Conservation (phyloP, 2,329 filamentous ascomycete genomes). For the Remersonia thermophila region DNA sequence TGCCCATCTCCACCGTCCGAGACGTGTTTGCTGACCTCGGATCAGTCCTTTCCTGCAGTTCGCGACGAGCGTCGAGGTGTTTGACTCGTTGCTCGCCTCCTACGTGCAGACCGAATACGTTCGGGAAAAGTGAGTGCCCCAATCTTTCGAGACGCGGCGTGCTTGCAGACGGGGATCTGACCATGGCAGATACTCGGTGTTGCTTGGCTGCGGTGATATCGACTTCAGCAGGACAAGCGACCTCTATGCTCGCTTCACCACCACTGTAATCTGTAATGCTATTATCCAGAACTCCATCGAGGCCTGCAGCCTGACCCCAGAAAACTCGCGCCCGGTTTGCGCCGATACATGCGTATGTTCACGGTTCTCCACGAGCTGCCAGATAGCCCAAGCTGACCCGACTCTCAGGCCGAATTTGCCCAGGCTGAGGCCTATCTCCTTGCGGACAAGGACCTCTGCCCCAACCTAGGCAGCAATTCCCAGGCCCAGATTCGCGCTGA, state of each 20-base stretch:
- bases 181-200: constrained; percentile 57
- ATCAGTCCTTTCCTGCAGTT: constrained; percentile 70
- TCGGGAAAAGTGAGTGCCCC: constrained; percentile 63
- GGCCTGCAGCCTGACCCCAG: constrained; percentile 52
- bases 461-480: constrained; percentile 50
- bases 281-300: constrained; percentile 80
- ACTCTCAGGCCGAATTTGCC: constrained; percentile 60
- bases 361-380: not conserved
- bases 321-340: constrained; percentile 63
- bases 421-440: constrained; percentile 79
- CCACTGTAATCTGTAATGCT: constrained; percentile 81
- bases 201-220: constrained; percentile 69
- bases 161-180: not conserved
- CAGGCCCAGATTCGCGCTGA: constrained; percentile 76
- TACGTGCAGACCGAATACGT: constrained; percentile 70
- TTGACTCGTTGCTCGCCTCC: constrained; percentile 60
- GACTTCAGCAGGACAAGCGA: constrained; percentile 66
- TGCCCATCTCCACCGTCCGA: not conserved
- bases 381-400: constrained; percentile 18
- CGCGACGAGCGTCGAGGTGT: constrained; percentile 63
- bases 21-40: not conserved
- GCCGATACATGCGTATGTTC: constrained; percentile 76
- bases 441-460: constrained; percentile 61
- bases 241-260: constrained; percentile 88
- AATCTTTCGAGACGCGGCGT: not conserved